Evolutionary conservation across 306 rosid genomes (phyloP).

Genomic region (Dalbergia cochinchinensis): DNA sequence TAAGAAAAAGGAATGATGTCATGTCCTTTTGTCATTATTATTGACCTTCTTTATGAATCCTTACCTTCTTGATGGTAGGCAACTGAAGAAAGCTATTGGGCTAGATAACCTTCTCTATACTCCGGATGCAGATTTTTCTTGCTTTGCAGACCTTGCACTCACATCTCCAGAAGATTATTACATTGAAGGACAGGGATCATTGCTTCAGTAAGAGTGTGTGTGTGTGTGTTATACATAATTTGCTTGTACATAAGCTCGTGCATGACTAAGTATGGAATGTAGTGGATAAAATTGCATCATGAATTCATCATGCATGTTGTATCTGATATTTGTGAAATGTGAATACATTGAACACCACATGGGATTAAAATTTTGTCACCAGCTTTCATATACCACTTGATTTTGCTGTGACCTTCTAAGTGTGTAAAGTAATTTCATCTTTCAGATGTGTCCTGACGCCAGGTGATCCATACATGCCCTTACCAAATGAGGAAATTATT

Average conservation of each 20-base stretch:
- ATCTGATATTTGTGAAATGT: not conserved
- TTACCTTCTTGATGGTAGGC: slow-evolving; percentile 65
- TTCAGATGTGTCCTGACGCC: slow-evolving; percentile 96
- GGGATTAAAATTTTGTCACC: not conserved
- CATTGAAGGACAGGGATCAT: slow-evolving; percentile 95
- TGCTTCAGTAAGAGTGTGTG: slow-evolving; percentile 82
- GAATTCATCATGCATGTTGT: slow-evolving; percentile 23
- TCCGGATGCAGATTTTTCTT: slow-evolving; percentile 99
- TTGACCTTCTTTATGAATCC: slow-evolving; percentile 47
- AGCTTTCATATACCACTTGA: not conserved
- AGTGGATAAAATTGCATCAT: slow-evolving; percentile 20
- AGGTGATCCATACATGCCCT: slow-evolving; percentile 99
- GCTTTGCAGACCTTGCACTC: slow-evolving; percentile 97
- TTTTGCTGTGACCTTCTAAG: slow-evolving; percentile 42
- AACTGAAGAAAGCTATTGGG: slow-evolving; percentile 78
- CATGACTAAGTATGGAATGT: slow-evolving; percentile 25
- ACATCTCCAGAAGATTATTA: slow-evolving; percentile 94
- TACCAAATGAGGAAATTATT: slow-evolving; percentile 86
- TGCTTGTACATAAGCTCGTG: not conserved
- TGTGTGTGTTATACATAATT: not conserved
- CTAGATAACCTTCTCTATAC: slow-evolving; percentile 96
- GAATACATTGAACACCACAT: not conserved
- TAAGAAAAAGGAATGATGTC: slow-evolving; percentile 2
- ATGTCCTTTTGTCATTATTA: slow-evolving; percentile 19
- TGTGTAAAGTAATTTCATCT: slow-evolving; percentile 34